Evolutionary conservation across 2,329 filamentous ascomycete genomes (phyloP), one percentile per base, ranked within the genome.

Genomic region (Pseudogymnoascus sp.): DNA sequence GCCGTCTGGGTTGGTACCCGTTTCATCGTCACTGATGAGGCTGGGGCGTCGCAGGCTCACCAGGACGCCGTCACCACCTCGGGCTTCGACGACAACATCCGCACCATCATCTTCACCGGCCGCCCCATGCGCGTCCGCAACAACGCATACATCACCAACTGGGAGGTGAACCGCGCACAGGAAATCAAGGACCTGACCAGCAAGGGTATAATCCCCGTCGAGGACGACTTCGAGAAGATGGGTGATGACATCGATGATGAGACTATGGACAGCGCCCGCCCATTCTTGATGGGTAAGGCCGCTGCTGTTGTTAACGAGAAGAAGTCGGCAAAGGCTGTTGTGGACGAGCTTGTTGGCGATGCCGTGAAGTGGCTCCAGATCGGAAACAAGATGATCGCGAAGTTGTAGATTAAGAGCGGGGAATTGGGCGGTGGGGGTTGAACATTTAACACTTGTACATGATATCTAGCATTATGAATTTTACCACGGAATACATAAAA

Each of bases 41-140:
- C 95, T 63, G 93, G 95, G 73, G 95, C 95, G 9, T 91, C 95
- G 69, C 88, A 91, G 77, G 85, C 90, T 56, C 93, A 99, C 83
- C 95, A 97, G 81, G 93, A 99, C 74, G 91, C 93, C 66, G 95
- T 99, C 70, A 86, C 87, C 73, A 97, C 93, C 46, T 86, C 95
- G 61, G 86, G 90, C 70, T 96, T 95, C 76, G 92, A 97, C 78
- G 95, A 99, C 79, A 99, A 96, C 73, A 81, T 97, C 75, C 90
- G 91, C 75, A 99, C 95, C 60, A 91, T 97, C 77, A 99, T 99
- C 80, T 99, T 97, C 84, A 99, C 95, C 63, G 95, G 95, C 63
- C 90, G 95, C 64, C 95, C 95, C 37, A 83, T 99, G 74, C 91
- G 95, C 69, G 95, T 99, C 65, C 88, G 93, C 75, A 95, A 85